Percentiles rank a stretch among this genome's conserved stretches.
Conservation (phyloP, 1,284 basidiomycete species). For the Boletus hoseneyae region DNA sequence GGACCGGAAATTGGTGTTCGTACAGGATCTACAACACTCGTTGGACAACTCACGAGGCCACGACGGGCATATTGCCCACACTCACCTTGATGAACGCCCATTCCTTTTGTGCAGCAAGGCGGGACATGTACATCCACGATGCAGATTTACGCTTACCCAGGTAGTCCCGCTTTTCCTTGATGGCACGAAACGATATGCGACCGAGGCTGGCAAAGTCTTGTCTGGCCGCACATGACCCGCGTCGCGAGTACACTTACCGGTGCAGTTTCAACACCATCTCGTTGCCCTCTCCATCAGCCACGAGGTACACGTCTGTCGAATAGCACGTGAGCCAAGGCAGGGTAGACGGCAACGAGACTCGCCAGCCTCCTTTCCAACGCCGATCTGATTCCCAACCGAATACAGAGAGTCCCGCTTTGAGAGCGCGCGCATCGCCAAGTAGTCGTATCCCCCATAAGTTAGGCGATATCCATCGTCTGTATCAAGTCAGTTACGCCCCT, state of each 20-base stretch:
- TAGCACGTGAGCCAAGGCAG: conserved; percentile 2
- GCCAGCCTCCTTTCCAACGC: conserved; percentile 97
- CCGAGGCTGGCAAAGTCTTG: conserved; percentile 65
- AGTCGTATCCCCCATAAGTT: conserved; percentile 98
- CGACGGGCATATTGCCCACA: neutral
- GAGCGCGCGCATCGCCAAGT: conserved; percentile 89
- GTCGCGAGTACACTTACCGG: conserved; percentile 47
- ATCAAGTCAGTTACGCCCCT: conserved; percentile 7
- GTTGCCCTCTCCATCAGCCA: conserved; percentile 79
- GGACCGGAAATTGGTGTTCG: conserved; percentile 92
- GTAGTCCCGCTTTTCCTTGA: conserved; percentile 98
- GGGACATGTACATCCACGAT: conserved; percentile 99
- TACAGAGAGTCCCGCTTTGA: conserved; percentile 85
- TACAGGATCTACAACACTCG: conserved; percentile 71
- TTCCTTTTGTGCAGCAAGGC: conserved; percentile 94
- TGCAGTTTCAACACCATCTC: conserved; percentile 93
- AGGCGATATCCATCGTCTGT: conserved; percentile 95
- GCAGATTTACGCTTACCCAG: conserved; percentile 93
- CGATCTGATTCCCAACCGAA: conserved; percentile 95
- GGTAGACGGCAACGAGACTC: neutral
- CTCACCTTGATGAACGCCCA: conserved; percentile 97
- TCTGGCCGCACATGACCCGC: conserved; percentile 1
- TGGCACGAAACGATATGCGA: conserved; percentile 92
- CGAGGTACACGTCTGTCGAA: conserved; percentile 81
- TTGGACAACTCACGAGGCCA: neutral